Evolutionary conservation across 2,329 filamentous ascomycete species (phyloP), one percentile per base, ranked within the genome.

Genomic region (Sarocladium kiliense): DNA sequence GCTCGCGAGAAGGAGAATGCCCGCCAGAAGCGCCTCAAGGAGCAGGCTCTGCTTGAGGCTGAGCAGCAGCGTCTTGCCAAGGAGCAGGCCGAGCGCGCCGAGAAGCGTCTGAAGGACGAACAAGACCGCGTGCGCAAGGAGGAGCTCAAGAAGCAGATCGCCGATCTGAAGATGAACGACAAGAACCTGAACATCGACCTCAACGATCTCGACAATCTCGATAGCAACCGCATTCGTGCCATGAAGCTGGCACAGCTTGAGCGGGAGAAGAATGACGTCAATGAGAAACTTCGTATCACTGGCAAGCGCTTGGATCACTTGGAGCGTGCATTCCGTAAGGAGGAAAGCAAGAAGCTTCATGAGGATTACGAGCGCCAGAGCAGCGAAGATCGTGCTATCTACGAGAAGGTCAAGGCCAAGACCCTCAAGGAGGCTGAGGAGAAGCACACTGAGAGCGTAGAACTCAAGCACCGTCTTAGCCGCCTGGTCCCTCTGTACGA

Each of bases 291-390:
- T 54, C 87, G 91, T 65, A 85, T 96, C 64, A 95, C 92, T 58
- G 91, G 88, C 71, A 97, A 97, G 84, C 88, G 94, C 61, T 89
- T 97, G 65, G 94, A 99, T 68, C 93, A 99, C 74, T 77, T 99
- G 64, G 94, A 99, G 78, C 89, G 94, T 77, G 94, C 94, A 36
- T 95, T 95, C 82, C 87, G 94, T 66, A 90, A 93, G 71, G 94
- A 97, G 75, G 94, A 99, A 74, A 76, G 87, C 66, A 96, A 97
- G 83, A 93, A 97, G 74, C 77, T 97, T 57, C 78, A 85, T 56
- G 85, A 86, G 53, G 94, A 99, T 67, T 96, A 95, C 67, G 87
- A 89, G 60, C 79, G 77, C 64, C 94, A 99, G 75, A 86, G 87
- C 68, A 83, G 91, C 67, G 77, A 74, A 56, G 94, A 99, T 67